Percentiles rank a stretch among this genome's conserved stretches.
Evolutionary conservation across 495 filamentous ascomycete genomes (phyloP).

Genomic region (Annulohypoxylon maeteangense): DNA sequence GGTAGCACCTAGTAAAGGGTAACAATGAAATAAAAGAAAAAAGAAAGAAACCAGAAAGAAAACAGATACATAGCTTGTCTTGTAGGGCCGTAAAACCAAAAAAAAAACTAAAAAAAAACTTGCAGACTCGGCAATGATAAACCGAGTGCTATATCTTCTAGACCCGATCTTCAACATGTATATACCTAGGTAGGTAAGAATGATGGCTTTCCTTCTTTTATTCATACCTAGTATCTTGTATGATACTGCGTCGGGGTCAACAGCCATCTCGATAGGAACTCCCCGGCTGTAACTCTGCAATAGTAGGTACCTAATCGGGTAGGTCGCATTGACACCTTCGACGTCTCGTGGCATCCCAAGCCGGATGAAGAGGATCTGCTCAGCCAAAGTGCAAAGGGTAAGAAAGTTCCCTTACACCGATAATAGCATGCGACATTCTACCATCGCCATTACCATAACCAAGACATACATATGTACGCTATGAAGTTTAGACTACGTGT

Average conservation of each 20-base stretch:
- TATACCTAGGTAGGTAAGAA: no score
- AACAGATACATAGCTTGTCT: slow-evolving; percentile 1
- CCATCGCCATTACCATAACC: background rate
- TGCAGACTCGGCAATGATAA: background rate
- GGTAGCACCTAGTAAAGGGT: background rate
- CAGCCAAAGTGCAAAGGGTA: slow-evolving; percentile 6
- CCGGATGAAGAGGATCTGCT: slow-evolving; percentile 3
- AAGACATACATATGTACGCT: background rate
- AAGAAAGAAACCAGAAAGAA: no score
- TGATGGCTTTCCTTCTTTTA: no score
- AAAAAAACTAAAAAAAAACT: background rate
- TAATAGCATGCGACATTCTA: background rate
- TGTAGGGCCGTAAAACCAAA: slow-evolving; percentile 6
- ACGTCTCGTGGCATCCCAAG: slow-evolving; percentile 22
- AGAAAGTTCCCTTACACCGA: slow-evolving; percentile 22
- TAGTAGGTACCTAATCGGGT: slow-evolving; percentile 29
- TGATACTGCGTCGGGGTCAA: slow-evolving; percentile 27
- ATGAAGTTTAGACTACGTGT: background rate
- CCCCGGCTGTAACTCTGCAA: slow-evolving; percentile 13
- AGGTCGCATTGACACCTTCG: slow-evolving; percentile 27
- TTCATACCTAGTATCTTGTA: background rate
- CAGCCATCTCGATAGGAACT: slow-evolving; percentile 19
- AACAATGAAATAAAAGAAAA: no score
- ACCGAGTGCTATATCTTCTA: background rate
- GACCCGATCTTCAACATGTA: background rate